A percentile compares a stretch with the other conserved stretches of the same genome.
Conservation (phyloP, 2,329 filamentous ascomycete species). For the Fusarium xyrophilum region DNA sequence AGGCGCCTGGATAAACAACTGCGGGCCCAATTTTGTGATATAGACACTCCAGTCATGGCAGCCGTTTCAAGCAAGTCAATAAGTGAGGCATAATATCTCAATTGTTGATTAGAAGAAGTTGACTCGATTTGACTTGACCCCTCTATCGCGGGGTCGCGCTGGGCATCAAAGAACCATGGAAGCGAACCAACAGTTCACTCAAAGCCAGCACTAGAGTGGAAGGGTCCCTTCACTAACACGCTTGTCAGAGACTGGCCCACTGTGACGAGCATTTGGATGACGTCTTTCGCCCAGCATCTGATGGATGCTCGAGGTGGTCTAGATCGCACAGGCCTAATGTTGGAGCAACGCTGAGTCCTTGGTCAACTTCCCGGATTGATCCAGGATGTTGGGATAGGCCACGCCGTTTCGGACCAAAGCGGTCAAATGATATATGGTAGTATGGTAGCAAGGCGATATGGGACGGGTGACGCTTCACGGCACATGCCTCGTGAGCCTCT, state of each 20-base stretch:
- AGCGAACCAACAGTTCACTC: constrained; percentile 16
- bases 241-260: constrained; percentile 1
- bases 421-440: constrained; percentile 31
- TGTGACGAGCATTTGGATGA: constrained; percentile 26
- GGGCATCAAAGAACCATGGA: neutral
- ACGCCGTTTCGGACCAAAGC: constrained; percentile 15
- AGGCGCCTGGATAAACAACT: constrained; percentile 1
- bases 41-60: constrained; percentile 9
- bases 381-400: constrained; percentile 1
- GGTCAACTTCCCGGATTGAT: constrained; percentile 7
- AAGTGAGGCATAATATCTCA: constrained; percentile 26
- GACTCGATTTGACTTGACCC: constrained; percentile 26
- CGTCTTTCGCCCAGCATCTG: constrained; percentile 15
- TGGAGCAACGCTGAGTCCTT: neutral
- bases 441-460: constrained; percentile 3
- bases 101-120: constrained; percentile 8
- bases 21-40: neutral
- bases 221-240: constrained; percentile 19
- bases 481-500: constrained; percentile 33
- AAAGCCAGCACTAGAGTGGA: constrained; percentile 2
- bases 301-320: constrained; percentile 17
- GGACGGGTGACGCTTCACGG: constrained; percentile 24
- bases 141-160: constrained; percentile 29
- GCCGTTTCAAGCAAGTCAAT: neutral
- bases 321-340: constrained; percentile 20